Conservation (phyloP, 805 yeast genomes). For the Monosporozyma yasuniensis region DNA sequence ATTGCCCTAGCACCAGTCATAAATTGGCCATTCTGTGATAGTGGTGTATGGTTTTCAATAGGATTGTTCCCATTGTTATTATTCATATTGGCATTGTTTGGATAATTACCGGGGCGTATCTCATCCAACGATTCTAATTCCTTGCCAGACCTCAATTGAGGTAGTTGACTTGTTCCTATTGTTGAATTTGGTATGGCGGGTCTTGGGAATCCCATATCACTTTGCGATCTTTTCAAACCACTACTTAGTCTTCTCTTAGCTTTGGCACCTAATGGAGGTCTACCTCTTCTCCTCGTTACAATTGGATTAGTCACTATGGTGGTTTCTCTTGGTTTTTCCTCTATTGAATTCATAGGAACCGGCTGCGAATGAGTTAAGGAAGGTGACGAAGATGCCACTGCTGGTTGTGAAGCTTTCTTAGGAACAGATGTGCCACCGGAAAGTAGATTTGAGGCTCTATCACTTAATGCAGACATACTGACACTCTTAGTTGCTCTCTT, state of each 20-base stretch:
- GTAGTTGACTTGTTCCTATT: conserved; percentile 16
- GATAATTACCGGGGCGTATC: neutral
- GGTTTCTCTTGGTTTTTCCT: neutral
- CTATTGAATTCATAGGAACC: neutral
- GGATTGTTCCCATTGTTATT: neutral
- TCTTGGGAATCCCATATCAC: conserved; percentile 24
- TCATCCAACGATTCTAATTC: conserved; percentile 4
- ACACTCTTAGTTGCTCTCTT: conserved; percentile 24
- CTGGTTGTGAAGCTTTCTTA: neutral
- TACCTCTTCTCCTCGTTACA: conserved; percentile 26
- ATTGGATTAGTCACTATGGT: conserved; percentile 10
- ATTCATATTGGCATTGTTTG: neutral
- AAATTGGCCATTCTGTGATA: conserved; percentile 4
- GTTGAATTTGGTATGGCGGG: conserved; percentile 21
- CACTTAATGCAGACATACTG: conserved; percentile 13
- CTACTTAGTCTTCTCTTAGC: conserved; percentile 15
- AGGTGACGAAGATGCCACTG: neutral
- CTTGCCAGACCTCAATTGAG: conserved; percentile 10
- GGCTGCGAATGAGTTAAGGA: neutral
- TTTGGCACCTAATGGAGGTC: conserved; percentile 20
- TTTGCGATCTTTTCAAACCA: conserved; percentile 22
- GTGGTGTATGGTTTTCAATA: neutral
- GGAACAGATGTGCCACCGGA: neutral
- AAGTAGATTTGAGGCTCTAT: conserved; percentile 9
- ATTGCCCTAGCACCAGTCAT: neutral